Evolutionary conservation across 495 filamentous ascomycete genomes (phyloP), one percentile per base, ranked within the genome.

Genomic region (Trichoderma reesei): DNA sequence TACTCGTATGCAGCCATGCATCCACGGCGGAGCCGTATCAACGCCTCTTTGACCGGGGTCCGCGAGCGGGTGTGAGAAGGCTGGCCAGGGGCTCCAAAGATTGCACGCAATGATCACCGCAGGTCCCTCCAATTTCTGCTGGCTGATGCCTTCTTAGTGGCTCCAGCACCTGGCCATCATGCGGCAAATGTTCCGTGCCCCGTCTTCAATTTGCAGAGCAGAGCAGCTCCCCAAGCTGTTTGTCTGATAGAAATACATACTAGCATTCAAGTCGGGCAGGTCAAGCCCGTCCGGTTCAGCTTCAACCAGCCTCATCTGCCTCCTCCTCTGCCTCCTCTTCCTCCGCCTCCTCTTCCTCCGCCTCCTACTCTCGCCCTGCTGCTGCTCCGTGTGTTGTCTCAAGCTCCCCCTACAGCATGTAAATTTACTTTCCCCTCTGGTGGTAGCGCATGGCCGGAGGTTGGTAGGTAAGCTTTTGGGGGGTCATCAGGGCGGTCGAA

Each of bases 61-160:
- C 13, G 44, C 7, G 26, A 31, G 51, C 51, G 31, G 51, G 51
- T 26, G 46, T 51, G 46, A 51, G 46, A 18, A 51, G 46, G 46
- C 18, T 51, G n/a, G 51, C 51, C 51, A 56, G 51, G 51, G 51
- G 51, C 31, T 56, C 26, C 31, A 34, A 56, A 31, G 31, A 33
- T 56, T 56, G 14, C 51, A 56, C 51, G 51, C 51, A 56, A 14
- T 56, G 51, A 56, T 56, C 51, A 56, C 31, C 51, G 20, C 51
- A 13, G 51, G n/a, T 56, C 51, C 51, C 51, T 56, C 51, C 51
- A 56, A 56, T 56, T 56, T 56, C 51, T 56, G 51, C 11, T 36
- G n/a, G n/a, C n/a, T n/a, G n/a, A n/a, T n/a, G n/a, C n/a, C n/a
- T 56, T 31, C 5, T 26, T 56, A 56, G 51, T 26, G 48, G 31